phyloP scores from a whole-genome alignment of 164 flowering plant genomes.

The Kingdonia uniflora region DNA sequence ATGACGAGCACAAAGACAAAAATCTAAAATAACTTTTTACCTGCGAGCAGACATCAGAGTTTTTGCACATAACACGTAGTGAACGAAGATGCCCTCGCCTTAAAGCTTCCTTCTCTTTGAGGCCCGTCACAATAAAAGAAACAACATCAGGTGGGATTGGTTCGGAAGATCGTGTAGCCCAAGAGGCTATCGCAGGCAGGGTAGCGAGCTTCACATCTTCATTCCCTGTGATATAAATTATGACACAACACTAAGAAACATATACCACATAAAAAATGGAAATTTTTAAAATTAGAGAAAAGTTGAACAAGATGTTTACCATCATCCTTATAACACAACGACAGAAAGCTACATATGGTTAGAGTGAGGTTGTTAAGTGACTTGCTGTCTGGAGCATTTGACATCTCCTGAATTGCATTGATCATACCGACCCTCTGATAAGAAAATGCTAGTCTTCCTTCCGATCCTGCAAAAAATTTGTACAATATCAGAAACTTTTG shows the following conservation, averaged over 20 bases:
- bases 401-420: constrained; percentile 67
- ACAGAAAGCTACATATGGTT: constrained; percentile 47
- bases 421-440: constrained; percentile 92
- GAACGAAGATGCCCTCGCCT: constrained; percentile 93
- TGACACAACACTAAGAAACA: neutral
- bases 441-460: constrained; percentile 87
- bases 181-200: constrained; percentile 59
- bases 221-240: constrained; percentile 46
- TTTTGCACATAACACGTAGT: constrained; percentile 46
- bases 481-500: constrained; percentile 1
- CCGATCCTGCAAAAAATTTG: constrained; percentile 58
- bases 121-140: constrained; percentile 63
- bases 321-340: constrained; percentile 79
- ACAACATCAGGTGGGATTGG: constrained; percentile 45
- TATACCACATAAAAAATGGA: neutral
- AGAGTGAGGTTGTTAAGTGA: constrained; percentile 38
- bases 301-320: constrained; percentile 29
- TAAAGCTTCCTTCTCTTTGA: constrained; percentile 86
- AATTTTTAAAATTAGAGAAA: neutral
- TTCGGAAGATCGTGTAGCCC: constrained; percentile 64
- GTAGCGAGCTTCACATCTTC: constrained; percentile 87
- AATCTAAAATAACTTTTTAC: constrained; percentile 19
- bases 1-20: neutral
- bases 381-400: constrained; percentile 75
- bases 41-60: constrained; percentile 46